Evolutionary conservation across 2,329 filamentous ascomycete species (phyloP).

Genomic region (Aspergillus ochraceus): DNA sequence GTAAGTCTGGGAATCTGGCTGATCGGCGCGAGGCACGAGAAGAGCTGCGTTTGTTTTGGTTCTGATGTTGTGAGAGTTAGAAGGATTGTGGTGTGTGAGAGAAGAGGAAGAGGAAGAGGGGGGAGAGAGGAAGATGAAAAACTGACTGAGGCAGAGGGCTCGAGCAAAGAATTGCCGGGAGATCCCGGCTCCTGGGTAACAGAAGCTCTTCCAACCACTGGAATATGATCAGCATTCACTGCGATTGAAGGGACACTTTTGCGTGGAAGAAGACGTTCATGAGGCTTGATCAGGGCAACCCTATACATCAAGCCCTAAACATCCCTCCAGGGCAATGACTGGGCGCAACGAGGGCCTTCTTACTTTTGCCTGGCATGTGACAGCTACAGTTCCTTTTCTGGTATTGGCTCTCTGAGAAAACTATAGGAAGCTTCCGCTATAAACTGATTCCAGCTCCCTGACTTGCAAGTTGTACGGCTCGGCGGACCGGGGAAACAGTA

Average conservation of each 20-base stretch:
- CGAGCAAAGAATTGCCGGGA: slow-evolving; percentile 15
- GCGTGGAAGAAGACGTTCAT: not conserved
- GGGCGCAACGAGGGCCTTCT: not conserved
- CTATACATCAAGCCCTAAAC: slow-evolving; percentile 6
- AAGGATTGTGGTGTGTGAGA: not conserved
- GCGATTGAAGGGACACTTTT: not conserved
- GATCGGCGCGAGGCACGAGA: slow-evolving; percentile 22
- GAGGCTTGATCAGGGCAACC: not conserved
- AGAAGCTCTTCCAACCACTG: slow-evolving; percentile 23
- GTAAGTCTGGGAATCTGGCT: slow-evolving; percentile 17
- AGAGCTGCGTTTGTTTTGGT: slow-evolving; percentile 18
- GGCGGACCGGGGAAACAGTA: not conserved
- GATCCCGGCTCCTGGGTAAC: slow-evolving; percentile 18
- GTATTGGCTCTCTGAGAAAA: not conserved
- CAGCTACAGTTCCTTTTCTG: not conserved
- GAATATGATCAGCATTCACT: slow-evolving; percentile 9
- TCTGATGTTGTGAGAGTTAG: slow-evolving; percentile 6
- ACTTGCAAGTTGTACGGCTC: not conserved
- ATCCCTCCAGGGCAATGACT: not conserved
- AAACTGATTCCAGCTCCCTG: not conserved
- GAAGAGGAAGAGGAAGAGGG: not conserved
- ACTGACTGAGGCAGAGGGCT: slow-evolving; percentile 12
- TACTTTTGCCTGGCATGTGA: slow-evolving; percentile 2
- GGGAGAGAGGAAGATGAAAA: slow-evolving; percentile 6
- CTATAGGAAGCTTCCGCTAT: not conserved